Evolutionary conservation across 331 rosid species (phyloP), one percentile per base, ranked within the genome.

Genomic region (Stylosanthes scabra): DNA sequence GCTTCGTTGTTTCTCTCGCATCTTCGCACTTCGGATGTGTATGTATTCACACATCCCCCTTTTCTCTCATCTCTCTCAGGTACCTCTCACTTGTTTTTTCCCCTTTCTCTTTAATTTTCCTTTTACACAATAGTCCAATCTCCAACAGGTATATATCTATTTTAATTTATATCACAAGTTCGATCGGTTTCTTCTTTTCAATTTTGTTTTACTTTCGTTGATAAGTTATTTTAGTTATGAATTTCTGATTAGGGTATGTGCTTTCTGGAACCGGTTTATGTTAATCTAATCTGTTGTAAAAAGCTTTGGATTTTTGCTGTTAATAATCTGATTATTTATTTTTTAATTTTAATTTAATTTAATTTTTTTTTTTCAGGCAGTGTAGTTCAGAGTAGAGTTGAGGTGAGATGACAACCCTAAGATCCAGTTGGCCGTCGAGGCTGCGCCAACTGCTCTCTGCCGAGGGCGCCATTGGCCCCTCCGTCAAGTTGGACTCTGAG

Each of bases 351-450:
- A 2, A 56, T 8, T 56, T 20, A 45, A 37, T 8, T 54, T 66
- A 39, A 25, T 1, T 70, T 56, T 2, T 49, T 49, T 10, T 29
- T 70, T 31, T 39, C 60, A 78, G 83, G 78, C 75, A 84, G 89
- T 83, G 80, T 84, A 78, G 91, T 85, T 74, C 78, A 54, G 84
- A 81, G 86, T 85, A 74, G 83, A 88, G 81, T 80, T 82, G 94
- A 70, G 91, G 91, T 84, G 87, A 80, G 88, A 85, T 96, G 99
- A 70, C 93, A 74, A 79, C 98, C 76, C 82, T 83, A 66, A 82
- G 97, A 88, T 90, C 99, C 72, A 92, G 88, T 85, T 90, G 91
- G 93, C 98, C 99, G 29, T 92, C 98, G 68, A 83, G 99, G 96
- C 82, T 96, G 79, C 92, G 99, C 68, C 97, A 92, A 66, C 91